Base-by-base conservation (phyloP, 148 eudicot genomes). In the Pouteria glomerata region DNA sequence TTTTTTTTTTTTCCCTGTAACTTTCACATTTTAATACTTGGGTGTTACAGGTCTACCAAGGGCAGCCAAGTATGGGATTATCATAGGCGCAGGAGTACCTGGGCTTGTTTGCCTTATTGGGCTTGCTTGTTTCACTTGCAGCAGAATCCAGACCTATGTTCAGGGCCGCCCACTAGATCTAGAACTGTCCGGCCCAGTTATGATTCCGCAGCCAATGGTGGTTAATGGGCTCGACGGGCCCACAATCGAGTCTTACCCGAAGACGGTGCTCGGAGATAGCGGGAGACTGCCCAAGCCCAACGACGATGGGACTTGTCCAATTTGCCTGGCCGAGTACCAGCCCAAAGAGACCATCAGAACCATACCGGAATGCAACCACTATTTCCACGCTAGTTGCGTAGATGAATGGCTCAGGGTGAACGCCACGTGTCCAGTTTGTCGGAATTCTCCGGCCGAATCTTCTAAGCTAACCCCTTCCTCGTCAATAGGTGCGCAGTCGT, bases 371-470 rank as follows among this genome's bases (percentile, higher is more conserved):
- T 93, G 98, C 45, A 85, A 89, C 2, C 98, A 94, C 77, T 89
- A 73, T 72, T 94, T 87, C 59, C 98, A 94, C 76, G 90, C 85
- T 42, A 75, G 72, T 8, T 94, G 98, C 63, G 77, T 94, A 6
- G 96, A 94, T 60, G 97, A 89, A 76, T 94, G 98, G 98, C 89
- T 94, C 2, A 74, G 77, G 58, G 37, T 91, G 81, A 86, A 91
- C 33, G 85, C 87, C 3, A 83, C 88, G 0, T 94, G 98, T 63
- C 98, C 98, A 11, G 73, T 94, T 18, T 94, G 98, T 57, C 71
- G 98, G 69, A 89, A 88, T 15, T 74, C 91, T 1, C 97, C 95
- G 0, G 75, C 69, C 3, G 73, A 70, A 29, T 79, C 85, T 16
- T 74, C 71, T n/a, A n/a, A n/a, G n/a, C n/a, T n/a, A n/a, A n/a